Conservation (phyloP, 108 stramenopile genomes). For the Conticribra guillardii region DNA sequence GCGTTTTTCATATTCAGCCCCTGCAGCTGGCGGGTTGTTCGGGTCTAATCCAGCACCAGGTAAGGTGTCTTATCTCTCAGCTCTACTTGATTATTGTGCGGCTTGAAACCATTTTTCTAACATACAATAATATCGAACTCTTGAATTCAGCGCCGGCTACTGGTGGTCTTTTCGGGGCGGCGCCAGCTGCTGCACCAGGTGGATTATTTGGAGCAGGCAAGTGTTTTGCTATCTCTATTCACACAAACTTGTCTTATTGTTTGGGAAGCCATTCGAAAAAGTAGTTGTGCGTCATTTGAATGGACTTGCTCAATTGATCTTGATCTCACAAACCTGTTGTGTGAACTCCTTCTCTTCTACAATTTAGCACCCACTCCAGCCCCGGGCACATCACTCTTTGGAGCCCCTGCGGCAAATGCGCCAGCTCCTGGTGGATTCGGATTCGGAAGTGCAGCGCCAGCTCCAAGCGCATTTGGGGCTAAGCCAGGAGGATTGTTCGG, state of each 20-base stretch:
- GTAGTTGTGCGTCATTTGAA: too few species aligned
- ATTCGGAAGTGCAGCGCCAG: conserved; percentile 31
- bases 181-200: conserved; percentile 52
- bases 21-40: conserved; percentile 56
- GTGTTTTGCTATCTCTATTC: too few species aligned
- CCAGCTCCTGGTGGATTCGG: conserved; percentile 23
- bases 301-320: too few species aligned
- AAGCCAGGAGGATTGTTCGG: too few species aligned
- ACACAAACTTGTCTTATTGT: too few species aligned
- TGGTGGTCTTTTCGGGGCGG: conserved; percentile 42
- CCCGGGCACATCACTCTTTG: too few species aligned
- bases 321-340: too few species aligned
- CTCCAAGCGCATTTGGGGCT: conserved; percentile 17
- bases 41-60: conserved; percentile 42
- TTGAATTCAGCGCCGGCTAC: conserved; percentile 31
- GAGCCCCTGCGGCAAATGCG: too few species aligned
- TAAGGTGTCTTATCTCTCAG: conserved; percentile 3
- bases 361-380: too few species aligned
- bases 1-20: too few species aligned
- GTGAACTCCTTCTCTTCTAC: too few species aligned
- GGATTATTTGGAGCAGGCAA: conserved; percentile 60
- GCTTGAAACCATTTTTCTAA: not conserved
- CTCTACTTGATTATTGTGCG: not conserved
- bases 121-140: not conserved
- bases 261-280: too few species aligned